Evolutionary conservation across 106 monocot genomes (phyloP), one percentile per base, ranked within the genome.

Genomic region (Acorus calamus): DNA sequence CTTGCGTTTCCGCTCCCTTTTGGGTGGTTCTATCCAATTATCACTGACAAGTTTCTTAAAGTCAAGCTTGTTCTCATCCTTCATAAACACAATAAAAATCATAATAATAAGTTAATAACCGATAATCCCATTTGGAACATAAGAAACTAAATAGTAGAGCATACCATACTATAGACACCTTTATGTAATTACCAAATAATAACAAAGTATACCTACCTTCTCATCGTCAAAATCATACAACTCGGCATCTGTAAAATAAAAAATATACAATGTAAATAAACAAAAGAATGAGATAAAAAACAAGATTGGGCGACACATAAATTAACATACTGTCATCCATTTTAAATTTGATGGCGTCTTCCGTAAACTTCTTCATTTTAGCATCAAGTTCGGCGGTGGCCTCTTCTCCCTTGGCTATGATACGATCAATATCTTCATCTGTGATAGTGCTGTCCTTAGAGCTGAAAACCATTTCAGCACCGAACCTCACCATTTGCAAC

Each of bases 391-490:
- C 96, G 28, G 96, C 96, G 45, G 91, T 98, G 72, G 96, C 79
- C 67, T 98, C 91, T 72, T 98, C 96, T 69, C 96, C 96, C 79
- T 98, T 98, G 14, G 96, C 96, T 64, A 98, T 98, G 55, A 98
- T 98, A 0, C 91, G 81, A 61, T 98, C 91, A 77, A 98, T 91
- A 73, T 98, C 96, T 67, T 98, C 96, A 75, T 91, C 96, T 68
- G 96, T 98, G 54, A 98, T 83, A 7, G 96, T 98, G 55, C 85
- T 91, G 53, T 98, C 87, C 78, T 87, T 91, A 14, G 96, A 98
- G 75, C 91, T 98, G 71, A 98, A 98, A 65, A 98, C 96, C 96
- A 91, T 98, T 68, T 98, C 96, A 56, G 96, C 96, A 79, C 96
- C 96, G 83, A 91, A 98, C 57, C 91, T 78, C 59, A 98, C 96